These are phyloP conservation scores for Colletotrichum endophyticum DNA, from an alignment of 2,329 filamentous ascomycete species.

Conservation along the genomic window DNA sequence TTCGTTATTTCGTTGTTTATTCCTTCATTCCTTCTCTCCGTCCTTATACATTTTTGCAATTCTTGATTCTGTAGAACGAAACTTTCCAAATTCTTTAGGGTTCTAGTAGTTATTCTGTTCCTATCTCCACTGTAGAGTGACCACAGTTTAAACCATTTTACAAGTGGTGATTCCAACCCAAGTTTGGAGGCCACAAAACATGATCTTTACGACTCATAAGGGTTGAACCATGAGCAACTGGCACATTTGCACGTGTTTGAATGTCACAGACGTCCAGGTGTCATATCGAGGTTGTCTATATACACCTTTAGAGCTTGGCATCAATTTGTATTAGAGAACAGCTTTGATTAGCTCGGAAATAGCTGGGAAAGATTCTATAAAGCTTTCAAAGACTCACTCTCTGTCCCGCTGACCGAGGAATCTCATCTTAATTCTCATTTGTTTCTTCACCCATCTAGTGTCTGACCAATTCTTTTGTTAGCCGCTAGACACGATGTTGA, in stretches of 20 bases:
- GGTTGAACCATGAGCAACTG: not conserved
- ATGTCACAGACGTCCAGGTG: not conserved
- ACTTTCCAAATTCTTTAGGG: no score
- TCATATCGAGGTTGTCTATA: not conserved
- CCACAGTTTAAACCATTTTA: no score
- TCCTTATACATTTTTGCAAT: no score
- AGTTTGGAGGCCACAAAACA: not conserved
- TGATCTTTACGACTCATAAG: not conserved
- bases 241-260: not conserved
- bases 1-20: rapidly evolving
- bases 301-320: not conserved
- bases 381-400: rapidly evolving
- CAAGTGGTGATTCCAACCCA: no score
- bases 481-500: not conserved
- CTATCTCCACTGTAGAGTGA: no score
- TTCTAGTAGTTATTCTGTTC: no score
- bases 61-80: no score
- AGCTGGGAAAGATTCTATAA: not conserved
- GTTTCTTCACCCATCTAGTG: not conserved
- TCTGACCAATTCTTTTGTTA: not conserved
- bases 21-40: rapidly evolving
- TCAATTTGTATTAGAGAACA: not conserved
- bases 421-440: not conserved
- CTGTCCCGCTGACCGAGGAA: not conserved
- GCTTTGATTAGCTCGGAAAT: no score